A percentile compares a stretch with the other conserved stretches of the same genome.
phyloP scores from a whole-genome alignment of 768 basidiomycete genomes.

The Coprinellus aureogranulatus region DNA sequence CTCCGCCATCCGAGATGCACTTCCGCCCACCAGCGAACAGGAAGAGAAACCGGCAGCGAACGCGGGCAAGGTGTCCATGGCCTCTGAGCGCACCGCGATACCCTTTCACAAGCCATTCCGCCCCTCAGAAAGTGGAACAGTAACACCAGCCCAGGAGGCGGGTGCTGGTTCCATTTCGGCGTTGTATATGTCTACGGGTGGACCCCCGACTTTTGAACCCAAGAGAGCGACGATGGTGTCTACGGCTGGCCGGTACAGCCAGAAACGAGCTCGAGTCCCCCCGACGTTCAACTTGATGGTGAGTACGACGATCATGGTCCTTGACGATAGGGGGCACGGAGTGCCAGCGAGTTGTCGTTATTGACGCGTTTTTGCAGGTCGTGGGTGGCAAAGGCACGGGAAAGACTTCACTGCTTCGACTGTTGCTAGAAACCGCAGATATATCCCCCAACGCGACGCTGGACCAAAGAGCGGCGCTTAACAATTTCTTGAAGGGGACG shows the following conservation, averaged over 20 bases:
- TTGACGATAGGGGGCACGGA: neutral
- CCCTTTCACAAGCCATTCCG: slow-evolving; percentile 82
- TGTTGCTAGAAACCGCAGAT: slow-evolving; percentile 82
- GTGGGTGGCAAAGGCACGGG: slow-evolving; percentile 79
- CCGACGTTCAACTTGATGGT: slow-evolving; percentile 90
- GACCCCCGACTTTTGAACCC: slow-evolving; percentile 61
- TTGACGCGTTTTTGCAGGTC: slow-evolving; percentile 45
- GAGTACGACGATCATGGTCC: slow-evolving; percentile 10
- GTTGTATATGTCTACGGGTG: slow-evolving; percentile 63
- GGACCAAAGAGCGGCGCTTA: slow-evolving; percentile 66
- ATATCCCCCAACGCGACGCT: slow-evolving; percentile 73
- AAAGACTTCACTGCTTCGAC: slow-evolving; percentile 78
- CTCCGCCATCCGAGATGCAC: slow-evolving; percentile 54
- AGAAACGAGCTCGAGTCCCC: slow-evolving; percentile 61
- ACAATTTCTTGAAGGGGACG: slow-evolving; percentile 60
- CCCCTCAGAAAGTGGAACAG: slow-evolving; percentile 10
- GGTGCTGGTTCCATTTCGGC: slow-evolving; percentile 60
- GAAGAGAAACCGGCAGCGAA: slow-evolving; percentile 39
- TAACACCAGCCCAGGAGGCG: slow-evolving; percentile 42
- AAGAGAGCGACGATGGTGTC: slow-evolving; percentile 47
- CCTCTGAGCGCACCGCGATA: slow-evolving; percentile 54
- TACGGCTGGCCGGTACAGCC: slow-evolving; percentile 49
- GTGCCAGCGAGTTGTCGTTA: neutral
- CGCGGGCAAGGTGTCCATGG: slow-evolving; percentile 69
- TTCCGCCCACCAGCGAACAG: slow-evolving; percentile 23